Evolutionary conservation across 345 rosid species (phyloP).

Genomic region (Sapria himalayana): DNA sequence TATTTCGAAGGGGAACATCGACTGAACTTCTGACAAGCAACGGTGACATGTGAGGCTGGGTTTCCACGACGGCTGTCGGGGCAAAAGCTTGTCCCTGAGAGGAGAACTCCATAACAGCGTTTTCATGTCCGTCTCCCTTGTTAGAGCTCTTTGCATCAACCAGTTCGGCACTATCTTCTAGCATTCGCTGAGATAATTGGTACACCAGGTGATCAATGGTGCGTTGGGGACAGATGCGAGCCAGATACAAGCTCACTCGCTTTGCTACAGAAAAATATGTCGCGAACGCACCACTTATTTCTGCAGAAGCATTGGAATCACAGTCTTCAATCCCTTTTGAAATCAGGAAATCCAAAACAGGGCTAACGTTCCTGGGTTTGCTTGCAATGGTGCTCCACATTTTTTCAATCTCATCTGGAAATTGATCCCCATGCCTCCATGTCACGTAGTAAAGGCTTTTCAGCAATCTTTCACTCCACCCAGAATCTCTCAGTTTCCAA

Average conservation of each 20-base stretch:
- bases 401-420: conserved; percentile 97
- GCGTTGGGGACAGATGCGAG: conserved; percentile 89
- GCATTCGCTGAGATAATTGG: conserved; percentile 82
- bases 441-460: conserved; percentile 98
- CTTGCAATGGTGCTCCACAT: conserved; percentile 98
- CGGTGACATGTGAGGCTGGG: conserved; percentile 94
- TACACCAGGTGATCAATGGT: conserved; percentile 94
- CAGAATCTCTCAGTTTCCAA: conserved; percentile 97
- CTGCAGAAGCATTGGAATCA: conserved; percentile 96
- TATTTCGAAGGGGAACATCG: conserved; percentile 80
- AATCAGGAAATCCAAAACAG: conserved; percentile 85
- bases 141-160: conserved; percentile 29
- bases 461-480: conserved; percentile 90
- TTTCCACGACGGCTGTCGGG: conserved; percentile 50
- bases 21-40: conserved; percentile 88
- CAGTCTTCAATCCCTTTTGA: conserved; percentile 96
- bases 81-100: conserved; percentile 83
- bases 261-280: conserved; percentile 98
- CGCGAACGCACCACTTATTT: conserved; percentile 98
- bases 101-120: conserved; percentile 69
- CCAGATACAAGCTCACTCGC: conserved; percentile 87
- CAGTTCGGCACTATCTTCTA: conserved; percentile 80
- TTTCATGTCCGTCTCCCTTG: conserved; percentile 50
- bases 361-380: conserved; percentile 86
- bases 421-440: conserved; percentile 96